Conservation (phyloP, 371 early-diverging fungal genomes). For the Actinomucor elegans region DNA sequence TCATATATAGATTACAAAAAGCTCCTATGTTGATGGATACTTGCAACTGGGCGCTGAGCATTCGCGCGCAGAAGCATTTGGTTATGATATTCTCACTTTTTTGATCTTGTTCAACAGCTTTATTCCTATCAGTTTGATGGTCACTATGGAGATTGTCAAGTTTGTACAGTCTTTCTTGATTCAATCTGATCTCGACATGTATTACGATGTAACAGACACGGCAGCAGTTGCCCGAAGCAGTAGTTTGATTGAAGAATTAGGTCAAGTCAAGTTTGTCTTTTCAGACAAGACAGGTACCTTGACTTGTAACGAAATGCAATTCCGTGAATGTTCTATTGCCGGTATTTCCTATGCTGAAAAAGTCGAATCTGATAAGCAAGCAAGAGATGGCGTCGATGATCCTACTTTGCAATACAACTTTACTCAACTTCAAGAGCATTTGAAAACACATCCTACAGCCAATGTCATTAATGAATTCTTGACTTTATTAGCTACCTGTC, state of each 20-base stretch:
- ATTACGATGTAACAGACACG: slow-evolving; percentile 80
- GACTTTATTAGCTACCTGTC: slow-evolving; percentile 89
- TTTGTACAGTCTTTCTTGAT: slow-evolving; percentile 80
- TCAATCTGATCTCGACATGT: slow-evolving; percentile 85
- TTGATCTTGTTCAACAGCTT: slow-evolving; percentile 89
- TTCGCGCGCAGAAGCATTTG: slow-evolving; percentile 50
- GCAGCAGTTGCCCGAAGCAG: slow-evolving; percentile 87
- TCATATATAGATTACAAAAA: slow-evolving; percentile 33
- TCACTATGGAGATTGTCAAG: slow-evolving; percentile 92
- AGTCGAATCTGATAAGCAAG: slow-evolving; percentile 75
- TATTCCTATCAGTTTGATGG: slow-evolving; percentile 90
- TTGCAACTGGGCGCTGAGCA: slow-evolving; percentile 17
- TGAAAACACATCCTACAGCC: slow-evolving; percentile 62
- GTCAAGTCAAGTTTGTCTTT: slow-evolving; percentile 84
- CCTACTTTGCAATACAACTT: slow-evolving; percentile 69
- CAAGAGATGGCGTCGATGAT: slow-evolving; percentile 65
- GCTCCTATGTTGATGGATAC: slow-evolving; percentile 38
- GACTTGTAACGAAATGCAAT: slow-evolving; percentile 96
- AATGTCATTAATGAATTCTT: slow-evolving; percentile 75
- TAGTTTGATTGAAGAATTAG: slow-evolving; percentile 92
- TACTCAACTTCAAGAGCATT: slow-evolving; percentile 61
- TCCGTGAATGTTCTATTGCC: slow-evolving; percentile 82
- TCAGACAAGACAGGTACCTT: slow-evolving; percentile 96
- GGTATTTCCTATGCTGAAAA: slow-evolving; percentile 77
- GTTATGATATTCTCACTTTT: slow-evolving; percentile 81